phyloP scores from a whole-genome alignment of 306 rosid species.

The Cicer cuneatum region DNA sequence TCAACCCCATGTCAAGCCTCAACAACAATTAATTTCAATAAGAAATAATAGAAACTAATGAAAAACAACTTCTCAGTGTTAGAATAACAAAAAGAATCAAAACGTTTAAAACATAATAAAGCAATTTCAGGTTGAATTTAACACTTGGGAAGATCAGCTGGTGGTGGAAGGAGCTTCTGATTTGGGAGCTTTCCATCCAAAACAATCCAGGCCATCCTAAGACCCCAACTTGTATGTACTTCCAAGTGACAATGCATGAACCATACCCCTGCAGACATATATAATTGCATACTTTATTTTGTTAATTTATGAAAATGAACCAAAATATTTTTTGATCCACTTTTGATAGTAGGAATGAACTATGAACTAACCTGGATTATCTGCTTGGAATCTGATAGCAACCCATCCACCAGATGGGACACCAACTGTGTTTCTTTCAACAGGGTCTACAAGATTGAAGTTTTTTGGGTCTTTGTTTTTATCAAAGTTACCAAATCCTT shows the following conservation, averaged over 20 bases:
- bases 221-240: slow-evolving; percentile 65
- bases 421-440: slow-evolving; percentile 12
- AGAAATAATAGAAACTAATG: not conserved
- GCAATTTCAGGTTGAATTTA: not conserved
- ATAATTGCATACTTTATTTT: not conserved
- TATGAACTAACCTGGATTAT: slow-evolving; percentile 59
- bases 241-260: slow-evolving; percentile 69
- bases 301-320: not conserved
- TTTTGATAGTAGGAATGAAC: not conserved
- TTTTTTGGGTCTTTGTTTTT: slow-evolving; percentile 50
- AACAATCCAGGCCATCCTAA: slow-evolving; percentile 67
- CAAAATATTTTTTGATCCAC: not conserved
- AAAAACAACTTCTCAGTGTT: not conserved
- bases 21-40: not conserved
- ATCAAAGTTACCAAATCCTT: slow-evolving; percentile 64
- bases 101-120: not conserved
- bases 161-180: slow-evolving; percentile 61
- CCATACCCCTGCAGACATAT: slow-evolving; percentile 48
- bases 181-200: slow-evolving; percentile 60
- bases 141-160: slow-evolving; percentile 62
- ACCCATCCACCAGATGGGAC: slow-evolving; percentile 15
- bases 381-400: slow-evolving; percentile 49
- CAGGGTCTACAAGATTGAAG: slow-evolving; percentile 60
- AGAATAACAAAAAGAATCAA: slow-evolving; percentile 3
- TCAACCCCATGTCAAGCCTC: slow-evolving; percentile 3